Evolutionary conservation across 805 yeast species (phyloP), one percentile per base, ranked within the genome.

Genomic region (Zygosaccharomyces bailii): DNA sequence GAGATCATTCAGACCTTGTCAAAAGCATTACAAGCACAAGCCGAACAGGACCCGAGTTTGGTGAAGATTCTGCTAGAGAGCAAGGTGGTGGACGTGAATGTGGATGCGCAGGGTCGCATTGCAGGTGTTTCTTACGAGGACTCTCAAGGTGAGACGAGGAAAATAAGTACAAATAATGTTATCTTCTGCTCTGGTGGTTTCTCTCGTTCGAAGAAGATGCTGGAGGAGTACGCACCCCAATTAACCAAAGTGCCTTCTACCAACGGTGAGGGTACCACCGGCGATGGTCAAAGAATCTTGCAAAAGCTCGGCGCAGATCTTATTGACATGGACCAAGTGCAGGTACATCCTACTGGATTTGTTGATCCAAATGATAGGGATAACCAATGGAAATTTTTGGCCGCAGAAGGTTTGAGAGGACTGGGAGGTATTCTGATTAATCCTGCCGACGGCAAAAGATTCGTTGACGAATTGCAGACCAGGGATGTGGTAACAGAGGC

Each of bases 301-400:
- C 67, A 62, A 21, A 69, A 65, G 14, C 54, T 73, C 31, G 74
- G 74, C 31, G 83, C 78, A 5, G 65, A 70, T 6, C 60, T 78
- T 48, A 69, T 77, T 11, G 78, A 78, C 53, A 78, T 79, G 82
- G 76, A 76, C 37, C 74, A 78, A 52, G 63, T 79, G 16, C 85
- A 79, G 60, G 70, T 79, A 8, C 84, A 79, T 55, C 84, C 84
- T 33, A 79, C 84, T 2, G 84, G 84, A 2, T 78, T 78, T 57
- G 64, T 79, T 27, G 75, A 75, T 41, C 69, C 69, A 9, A 59
- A 59, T 14, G 69, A 73, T 30, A 67, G 66, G 18, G 53, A 55
- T 4, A 68, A 61, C 41, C 69, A 67, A 43, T 73, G 75, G 74
- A 78, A 78, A 57, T 72, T 79, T 50, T 58, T 79, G 11, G 80